phyloP scores from a whole-genome alignment of 2,329 filamentous ascomycete genomes.

The Fusarium stilboides region DNA sequence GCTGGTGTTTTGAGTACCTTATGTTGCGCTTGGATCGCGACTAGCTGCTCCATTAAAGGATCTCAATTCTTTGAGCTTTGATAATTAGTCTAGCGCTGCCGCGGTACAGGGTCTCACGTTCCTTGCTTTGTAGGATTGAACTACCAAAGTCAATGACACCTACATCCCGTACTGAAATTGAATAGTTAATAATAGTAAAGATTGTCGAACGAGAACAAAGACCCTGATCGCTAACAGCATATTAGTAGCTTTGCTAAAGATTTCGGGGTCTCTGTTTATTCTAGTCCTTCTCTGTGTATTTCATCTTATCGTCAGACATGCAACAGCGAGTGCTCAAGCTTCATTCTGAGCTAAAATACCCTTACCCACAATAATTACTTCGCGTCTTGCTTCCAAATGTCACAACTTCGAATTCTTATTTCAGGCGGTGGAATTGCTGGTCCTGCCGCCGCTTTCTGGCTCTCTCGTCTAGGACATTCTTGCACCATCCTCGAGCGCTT shows the following conservation, averaged over 20 bases:
- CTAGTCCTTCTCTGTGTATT: neutral
- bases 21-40: too few relatives aligned
- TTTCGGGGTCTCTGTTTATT: neutral
- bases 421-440: conserved; percentile 63
- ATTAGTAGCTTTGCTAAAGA: neutral
- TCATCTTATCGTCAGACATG: neutral
- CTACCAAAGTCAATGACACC: conserved; percentile 28
- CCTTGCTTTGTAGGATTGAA: neutral
- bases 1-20: too few relatives aligned
- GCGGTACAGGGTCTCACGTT: neutral
- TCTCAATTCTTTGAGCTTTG: neutral
- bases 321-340: neutral
- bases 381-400: conserved; percentile 1
- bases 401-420: conserved; percentile 63
- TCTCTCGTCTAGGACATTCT: conserved; percentile 55
- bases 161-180: neutral
- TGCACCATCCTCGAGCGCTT: conserved; percentile 63
- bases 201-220: neutral
- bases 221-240: neutral
- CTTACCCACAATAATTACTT: neutral
- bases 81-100: neutral
- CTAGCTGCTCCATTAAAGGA: neutral
- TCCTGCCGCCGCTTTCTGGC: conserved; percentile 59
- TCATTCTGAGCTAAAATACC: too few relatives aligned
- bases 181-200: neutral